A percentile compares a stretch with the other conserved stretches of the same genome.
phyloP scores from a whole-genome alignment of 768 basidiomycete genomes.

The Pilatotrama ljubarskyi region DNA sequence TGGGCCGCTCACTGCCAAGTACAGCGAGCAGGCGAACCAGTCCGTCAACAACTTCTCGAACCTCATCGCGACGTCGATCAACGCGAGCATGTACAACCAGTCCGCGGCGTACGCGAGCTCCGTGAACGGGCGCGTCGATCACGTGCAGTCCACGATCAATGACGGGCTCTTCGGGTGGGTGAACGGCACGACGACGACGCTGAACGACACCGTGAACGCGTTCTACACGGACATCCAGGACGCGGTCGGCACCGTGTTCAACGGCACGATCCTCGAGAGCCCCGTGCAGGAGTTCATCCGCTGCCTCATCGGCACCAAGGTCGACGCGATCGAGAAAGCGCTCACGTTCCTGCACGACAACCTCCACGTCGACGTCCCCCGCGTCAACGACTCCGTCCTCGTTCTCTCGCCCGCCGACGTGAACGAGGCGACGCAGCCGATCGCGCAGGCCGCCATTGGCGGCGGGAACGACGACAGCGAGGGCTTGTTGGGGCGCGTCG shows the following conservation, averaged over 20 bases:
- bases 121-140: constrained; percentile 71
- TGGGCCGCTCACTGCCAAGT: constrained; percentile 68
- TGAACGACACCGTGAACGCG: constrained; percentile 82
- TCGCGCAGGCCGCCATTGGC: constrained; percentile 80
- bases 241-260: constrained; percentile 76
- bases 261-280: constrained; percentile 76
- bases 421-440: constrained; percentile 75
- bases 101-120: constrained; percentile 74
- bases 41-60: constrained; percentile 67
- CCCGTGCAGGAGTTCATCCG: constrained; percentile 86
- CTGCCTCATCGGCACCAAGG: constrained; percentile 91
- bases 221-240: constrained; percentile 88
- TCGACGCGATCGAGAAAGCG: constrained; percentile 81
- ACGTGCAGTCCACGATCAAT: constrained; percentile 77
- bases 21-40: constrained; percentile 58
- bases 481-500: constrained; percentile 71
- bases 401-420: constrained; percentile 72
- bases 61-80: constrained; percentile 74
- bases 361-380: constrained; percentile 77
- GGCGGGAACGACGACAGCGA: constrained; percentile 49
- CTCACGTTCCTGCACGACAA: constrained; percentile 92
- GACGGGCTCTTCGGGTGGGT: constrained; percentile 94
- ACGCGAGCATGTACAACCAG: constrained; percentile 80
- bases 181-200: constrained; percentile 80
- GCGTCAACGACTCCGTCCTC: constrained; percentile 72